These are phyloP conservation scores for Stygiomarasmius scandens DNA, from an alignment of 1,284 basidiomycete genomes.

Conservation along the genomic window DNA sequence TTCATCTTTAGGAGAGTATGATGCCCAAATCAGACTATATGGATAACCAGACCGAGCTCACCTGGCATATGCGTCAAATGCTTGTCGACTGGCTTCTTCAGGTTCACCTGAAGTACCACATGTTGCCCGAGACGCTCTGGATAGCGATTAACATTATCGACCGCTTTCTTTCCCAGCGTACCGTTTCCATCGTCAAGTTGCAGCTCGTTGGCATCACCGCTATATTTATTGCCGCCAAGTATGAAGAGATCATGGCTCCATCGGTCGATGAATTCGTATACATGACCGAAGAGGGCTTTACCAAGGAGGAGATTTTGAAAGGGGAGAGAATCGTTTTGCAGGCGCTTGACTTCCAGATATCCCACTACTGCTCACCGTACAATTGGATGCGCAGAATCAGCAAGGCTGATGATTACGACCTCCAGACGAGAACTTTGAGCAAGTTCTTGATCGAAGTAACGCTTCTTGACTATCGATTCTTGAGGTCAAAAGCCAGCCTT, in stretches of 20 bases:
- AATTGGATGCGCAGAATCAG: constrained; percentile 99
- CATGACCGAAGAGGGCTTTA: constrained; percentile 96
- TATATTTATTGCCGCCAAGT: constrained; percentile 98
- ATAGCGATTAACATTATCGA: constrained; percentile 98
- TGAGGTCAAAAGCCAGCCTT: constrained; percentile 92
- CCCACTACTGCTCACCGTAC: constrained; percentile 98
- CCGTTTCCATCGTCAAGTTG: constrained; percentile 92
- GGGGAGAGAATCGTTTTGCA: constrained; percentile 95
- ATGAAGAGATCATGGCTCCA: constrained; percentile 97
- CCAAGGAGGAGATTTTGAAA: constrained; percentile 95
- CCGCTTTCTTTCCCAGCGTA: constrained; percentile 92
- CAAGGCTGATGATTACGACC: constrained; percentile 98
- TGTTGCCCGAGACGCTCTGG: constrained; percentile 98
- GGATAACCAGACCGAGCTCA: constrained; percentile 92
- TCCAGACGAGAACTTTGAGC: constrained; percentile 95
- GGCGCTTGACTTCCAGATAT: constrained; percentile 94
- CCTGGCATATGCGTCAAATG: constrained; percentile 94
- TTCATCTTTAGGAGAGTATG: constrained; percentile 62
- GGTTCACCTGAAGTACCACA: constrained; percentile 95
- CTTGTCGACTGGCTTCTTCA: constrained; percentile 98
- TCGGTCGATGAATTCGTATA: constrained; percentile 95
- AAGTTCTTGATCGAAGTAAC: constrained; percentile 99
- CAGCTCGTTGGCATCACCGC: constrained; percentile 98
- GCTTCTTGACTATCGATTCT: constrained; percentile 90
- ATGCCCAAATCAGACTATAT: constrained; percentile 97